phyloP scores from a whole-genome alignment of 2,329 filamentous ascomycete species.

The Fusarium coicis region DNA sequence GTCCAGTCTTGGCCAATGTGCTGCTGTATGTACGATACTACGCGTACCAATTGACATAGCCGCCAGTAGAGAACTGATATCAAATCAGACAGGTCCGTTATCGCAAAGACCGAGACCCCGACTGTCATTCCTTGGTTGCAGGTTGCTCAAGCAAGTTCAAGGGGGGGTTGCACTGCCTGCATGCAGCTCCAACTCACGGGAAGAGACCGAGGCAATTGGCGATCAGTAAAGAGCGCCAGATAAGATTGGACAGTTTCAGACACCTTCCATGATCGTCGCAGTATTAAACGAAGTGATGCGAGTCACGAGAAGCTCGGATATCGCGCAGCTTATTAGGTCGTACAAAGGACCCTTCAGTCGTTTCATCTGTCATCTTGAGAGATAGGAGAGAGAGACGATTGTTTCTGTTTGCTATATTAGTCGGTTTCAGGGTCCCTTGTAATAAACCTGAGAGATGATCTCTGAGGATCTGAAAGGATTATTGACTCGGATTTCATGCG shows the following conservation, averaged over 20 bases:
- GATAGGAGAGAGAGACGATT: not conserved
- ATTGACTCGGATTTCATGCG: conserved; percentile 27
- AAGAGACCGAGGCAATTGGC: conserved; percentile 36
- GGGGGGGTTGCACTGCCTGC: conserved; percentile 24
- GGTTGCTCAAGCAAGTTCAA: conserved; percentile 5
- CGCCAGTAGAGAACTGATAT: conserved; percentile 29
- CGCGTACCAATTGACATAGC: not conserved
- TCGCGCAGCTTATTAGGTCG: conserved; percentile 6
- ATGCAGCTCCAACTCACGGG: conserved; percentile 24
- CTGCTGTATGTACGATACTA: not conserved
- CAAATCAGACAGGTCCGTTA: conserved; percentile 33
- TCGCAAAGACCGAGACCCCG: conserved; percentile 33
- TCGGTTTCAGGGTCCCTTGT: conserved; percentile 18
- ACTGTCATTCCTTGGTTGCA: conserved; percentile 5
- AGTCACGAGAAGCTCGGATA: conserved; percentile 24
- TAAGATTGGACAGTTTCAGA: conserved; percentile 27
- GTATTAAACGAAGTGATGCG: conserved; percentile 19
- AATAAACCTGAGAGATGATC: conserved; percentile 5
- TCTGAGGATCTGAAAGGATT: conserved; percentile 12
- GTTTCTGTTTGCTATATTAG: not conserved
- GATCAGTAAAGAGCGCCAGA: conserved; percentile 26
- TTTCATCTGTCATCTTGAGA: conserved; percentile 12
- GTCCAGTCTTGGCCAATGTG: not conserved
- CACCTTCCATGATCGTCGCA: conserved; percentile 28
- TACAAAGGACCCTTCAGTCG: conserved; percentile 4